Base-by-base conservation (phyloP, 192 early-diverging fungal genomes). In the Anaeromyces robustus region DNA sequence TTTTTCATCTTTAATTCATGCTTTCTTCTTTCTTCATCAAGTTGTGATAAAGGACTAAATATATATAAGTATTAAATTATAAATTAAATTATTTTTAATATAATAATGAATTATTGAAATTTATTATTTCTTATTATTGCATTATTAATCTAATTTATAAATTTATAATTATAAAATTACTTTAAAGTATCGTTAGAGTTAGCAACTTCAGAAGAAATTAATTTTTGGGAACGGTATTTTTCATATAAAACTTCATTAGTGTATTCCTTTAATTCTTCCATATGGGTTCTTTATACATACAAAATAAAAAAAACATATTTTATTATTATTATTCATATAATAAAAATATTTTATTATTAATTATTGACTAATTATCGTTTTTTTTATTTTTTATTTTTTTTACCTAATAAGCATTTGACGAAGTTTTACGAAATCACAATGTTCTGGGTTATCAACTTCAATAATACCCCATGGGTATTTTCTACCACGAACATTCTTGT, bases 1-100 rank as follows among this genome's bases (percentile, higher is more conserved):
- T 97, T 97, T 77, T 92, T 89, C 88, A 99, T 90, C 89, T 98
- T 98, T 82, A 90, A 92, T 86, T 99, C 96, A 81, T 99, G 97
- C 34, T 94, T 88, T 37, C 90, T 84, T 77, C 92, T 92, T 88
- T 99, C 96, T 85, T 97, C 95, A 82, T 98, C 96, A 80, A 97
- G 87, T 87, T 97, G 92, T 52, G 87, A 84, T 12, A 89, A 86
- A 78, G 92, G 92, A 82, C 94, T 94, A 83, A 91, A 29, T 7
- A 29, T 80, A 81, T 22, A 39, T 31, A 9, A n/a, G n/a, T 68
- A 4, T 26, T 11, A 22, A 32, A 32, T n/a, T n/a, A n/a, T n/a
- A n/a, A n/a, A 34, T 34, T 34, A 34, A 79, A 30, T 79, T 79
- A 11, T 79, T 79, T 79, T 34, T 34, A 34, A 34, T 7, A 34